These are phyloP conservation scores for Pseudogymnoascus sp. DNA, from an alignment of 2,329 filamentous ascomycete species.

Conservation along the genomic window DNA sequence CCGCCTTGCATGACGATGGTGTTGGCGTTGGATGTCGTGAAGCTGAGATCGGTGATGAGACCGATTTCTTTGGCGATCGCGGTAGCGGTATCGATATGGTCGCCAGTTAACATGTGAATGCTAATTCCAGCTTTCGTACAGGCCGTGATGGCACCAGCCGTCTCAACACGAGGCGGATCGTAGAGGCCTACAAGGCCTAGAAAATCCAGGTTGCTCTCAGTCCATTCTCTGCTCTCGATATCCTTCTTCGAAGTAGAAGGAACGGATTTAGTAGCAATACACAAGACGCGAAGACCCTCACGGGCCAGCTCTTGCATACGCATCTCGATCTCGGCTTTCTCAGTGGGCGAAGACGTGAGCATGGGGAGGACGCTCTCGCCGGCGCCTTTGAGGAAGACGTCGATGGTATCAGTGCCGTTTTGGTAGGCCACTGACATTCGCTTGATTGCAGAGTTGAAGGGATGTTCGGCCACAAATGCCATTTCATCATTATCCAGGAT, in stretches of 20 bases:
- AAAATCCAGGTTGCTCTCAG: conserved; percentile 52
- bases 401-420: conserved; percentile 31
- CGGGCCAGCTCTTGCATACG: conserved; percentile 48
- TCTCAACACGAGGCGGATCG: conserved; percentile 62
- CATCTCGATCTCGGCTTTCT: conserved; percentile 38
- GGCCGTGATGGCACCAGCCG: conserved; percentile 48
- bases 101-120: conserved; percentile 62
- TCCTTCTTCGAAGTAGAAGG: conserved; percentile 2
- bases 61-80: conserved; percentile 58
- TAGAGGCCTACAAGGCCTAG: conserved; percentile 65
- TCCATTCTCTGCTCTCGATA: conserved; percentile 39
- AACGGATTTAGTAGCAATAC: conserved; percentile 47
- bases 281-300: conserved; percentile 60
- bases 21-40: conserved; percentile 14
- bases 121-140: conserved; percentile 54
- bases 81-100: conserved; percentile 58
- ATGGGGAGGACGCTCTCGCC: conserved; percentile 48
- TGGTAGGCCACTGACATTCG: conserved; percentile 64
- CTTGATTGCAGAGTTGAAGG: conserved; percentile 66
- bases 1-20: conserved; percentile 49
- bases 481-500: conserved; percentile 37
- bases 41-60: conserved; percentile 38
- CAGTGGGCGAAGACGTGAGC: conserved; percentile 43
- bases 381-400: conserved; percentile 50
- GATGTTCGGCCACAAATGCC: conserved; percentile 53